Evolutionary conservation across 2,329 filamentous ascomycete genomes (phyloP).

Genomic region (Trichoderma cornu-damae): DNA sequence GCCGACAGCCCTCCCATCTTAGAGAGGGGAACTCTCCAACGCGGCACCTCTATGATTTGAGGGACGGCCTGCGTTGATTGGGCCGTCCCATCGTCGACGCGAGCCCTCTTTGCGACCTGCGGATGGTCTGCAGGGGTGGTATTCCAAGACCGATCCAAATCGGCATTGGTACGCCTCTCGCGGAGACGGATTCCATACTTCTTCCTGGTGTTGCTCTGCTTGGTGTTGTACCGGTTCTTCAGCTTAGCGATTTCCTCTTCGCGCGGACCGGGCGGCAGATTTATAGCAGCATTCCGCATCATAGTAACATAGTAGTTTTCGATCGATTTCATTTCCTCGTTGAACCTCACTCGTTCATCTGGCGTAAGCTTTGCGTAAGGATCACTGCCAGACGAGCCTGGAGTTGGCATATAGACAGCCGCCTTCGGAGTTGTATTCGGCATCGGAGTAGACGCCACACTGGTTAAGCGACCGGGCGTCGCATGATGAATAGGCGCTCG

Average conservation of each 20-base stretch:
- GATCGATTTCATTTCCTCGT: slow-evolving; percentile 28
- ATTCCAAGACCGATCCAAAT: slow-evolving; percentile 31
- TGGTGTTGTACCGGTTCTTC: slow-evolving; percentile 51
- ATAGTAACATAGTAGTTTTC: slow-evolving; percentile 37
- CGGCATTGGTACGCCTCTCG: slow-evolving; percentile 42
- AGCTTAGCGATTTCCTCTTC: slow-evolving; percentile 38
- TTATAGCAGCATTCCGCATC: slow-evolving; percentile 38
- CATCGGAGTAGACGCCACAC: background rate
- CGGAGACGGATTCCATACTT: slow-evolving; percentile 53
- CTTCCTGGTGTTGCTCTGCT: slow-evolving; percentile 53
- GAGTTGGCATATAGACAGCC: background rate
- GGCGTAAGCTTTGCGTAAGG: slow-evolving; percentile 43
- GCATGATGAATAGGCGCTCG: background rate
- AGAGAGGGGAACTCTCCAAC: slow-evolving; percentile 28
- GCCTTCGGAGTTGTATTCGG: background rate
- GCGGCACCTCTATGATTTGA: slow-evolving; percentile 9
- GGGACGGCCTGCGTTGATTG: slow-evolving; percentile 2
- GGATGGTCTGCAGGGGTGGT: background rate
- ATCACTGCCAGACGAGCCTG: slow-evolving; percentile 28
- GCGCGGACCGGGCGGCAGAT: slow-evolving; percentile 33
- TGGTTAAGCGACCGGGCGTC: background rate
- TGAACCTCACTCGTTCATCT: slow-evolving; percentile 25
- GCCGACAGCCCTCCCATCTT: slow-evolving; percentile 35
- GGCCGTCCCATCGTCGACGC: slow-evolving; percentile 16
- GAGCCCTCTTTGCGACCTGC: slow-evolving; percentile 25